phyloP scores from a whole-genome alignment of 1,284 basidiomycete species.

The Sparassis latifolia region DNA sequence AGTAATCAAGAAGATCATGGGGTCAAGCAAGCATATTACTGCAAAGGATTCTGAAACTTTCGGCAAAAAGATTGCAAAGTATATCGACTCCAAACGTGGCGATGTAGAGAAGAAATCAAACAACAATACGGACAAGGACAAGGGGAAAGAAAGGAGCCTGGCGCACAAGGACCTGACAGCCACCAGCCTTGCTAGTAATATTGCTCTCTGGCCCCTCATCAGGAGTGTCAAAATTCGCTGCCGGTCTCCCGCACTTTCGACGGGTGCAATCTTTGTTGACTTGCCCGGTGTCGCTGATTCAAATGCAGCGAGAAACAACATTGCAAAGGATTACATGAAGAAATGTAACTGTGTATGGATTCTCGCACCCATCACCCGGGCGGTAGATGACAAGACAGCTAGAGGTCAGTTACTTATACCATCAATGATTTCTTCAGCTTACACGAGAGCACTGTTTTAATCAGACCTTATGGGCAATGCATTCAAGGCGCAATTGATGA shows the following conservation, averaged over 20 bases:
- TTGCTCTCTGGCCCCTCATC: slow-evolving; percentile 59
- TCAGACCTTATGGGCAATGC: slow-evolving; percentile 52
- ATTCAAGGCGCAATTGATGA: slow-evolving; percentile 54
- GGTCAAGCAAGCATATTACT: slow-evolving; percentile 43
- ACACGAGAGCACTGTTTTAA: neutral
- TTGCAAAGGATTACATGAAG: slow-evolving; percentile 55
- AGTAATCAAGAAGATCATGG: slow-evolving; percentile 37
- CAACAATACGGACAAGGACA: slow-evolving; percentile 25
- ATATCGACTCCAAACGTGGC: slow-evolving; percentile 52
- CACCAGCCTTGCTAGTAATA: neutral
- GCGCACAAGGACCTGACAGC: too few species aligned
- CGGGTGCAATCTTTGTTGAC: slow-evolving; percentile 52
- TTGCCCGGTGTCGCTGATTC: slow-evolving; percentile 57
- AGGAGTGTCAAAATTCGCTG: slow-evolving; percentile 51
- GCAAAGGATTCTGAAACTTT: slow-evolving; percentile 46
- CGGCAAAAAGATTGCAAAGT: slow-evolving; percentile 46
- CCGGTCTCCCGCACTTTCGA: slow-evolving; percentile 40
- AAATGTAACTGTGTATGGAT: slow-evolving; percentile 51
- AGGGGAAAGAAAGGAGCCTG: slow-evolving; percentile 15
- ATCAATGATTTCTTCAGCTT: neutral
- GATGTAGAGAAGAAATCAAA: slow-evolving; percentile 30
- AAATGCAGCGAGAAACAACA: slow-evolving; percentile 47
- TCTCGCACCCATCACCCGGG: slow-evolving; percentile 45
- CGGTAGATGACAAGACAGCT: slow-evolving; percentile 53
- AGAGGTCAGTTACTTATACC: slow-evolving; percentile 31